Evolutionary conservation across 495 filamentous ascomycete genomes (phyloP), one percentile per base, ranked within the genome.

Genomic region (Penicillium taxi): DNA sequence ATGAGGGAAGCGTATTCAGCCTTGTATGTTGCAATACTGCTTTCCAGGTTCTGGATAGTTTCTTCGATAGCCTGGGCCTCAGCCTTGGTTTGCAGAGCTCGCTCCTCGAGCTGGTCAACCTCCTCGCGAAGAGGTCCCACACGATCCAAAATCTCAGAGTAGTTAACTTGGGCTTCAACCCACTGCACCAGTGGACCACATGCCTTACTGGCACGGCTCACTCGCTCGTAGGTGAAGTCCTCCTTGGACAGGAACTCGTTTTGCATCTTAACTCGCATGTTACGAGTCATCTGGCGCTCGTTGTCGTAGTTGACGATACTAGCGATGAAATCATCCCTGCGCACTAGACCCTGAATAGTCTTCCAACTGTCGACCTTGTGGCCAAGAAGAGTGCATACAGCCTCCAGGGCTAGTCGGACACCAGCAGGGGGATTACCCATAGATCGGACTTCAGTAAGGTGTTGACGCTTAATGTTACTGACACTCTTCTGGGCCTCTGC

Each of bases 221-320:
- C 91, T 60, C 82, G 81, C 50, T 96, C 93, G 48, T 85, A 94
- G 1, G 89, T 95, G 57, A 96, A 99, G 50, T 96, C 88, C 9
- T 85, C 81, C 56, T 91, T 85, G 4, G 84, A 84, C 35, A 99
- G 61, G 62, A 81, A 99, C 32, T 95, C 86, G 34, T 80, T 86
- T 44, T 87, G 79, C 91, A 99, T 96, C 65, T 84, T 88, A 44
- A 77, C 53, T 17, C 91, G 74, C 53, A 87, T 74, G 32, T 61
- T 68, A 47, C 76, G 80, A 2, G 88, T 96, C 91, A 99, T 96
- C 59, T 94, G 83, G 48, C 64, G 79, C 67, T 95, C 86, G 50
- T 94, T 99, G 67, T 96, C 84, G 56, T 94, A 99, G 54, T 85
- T 87, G 58, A 96, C 82, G 52, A 99, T 96, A 63, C 85, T 95